A percentile compares a stretch with the other conserved stretches of the same genome.
These are phyloP conservation scores for Xylariaceae sp. DNA, from an alignment of 2,329 filamentous ascomycete genomes.

Conservation along the genomic window DNA sequence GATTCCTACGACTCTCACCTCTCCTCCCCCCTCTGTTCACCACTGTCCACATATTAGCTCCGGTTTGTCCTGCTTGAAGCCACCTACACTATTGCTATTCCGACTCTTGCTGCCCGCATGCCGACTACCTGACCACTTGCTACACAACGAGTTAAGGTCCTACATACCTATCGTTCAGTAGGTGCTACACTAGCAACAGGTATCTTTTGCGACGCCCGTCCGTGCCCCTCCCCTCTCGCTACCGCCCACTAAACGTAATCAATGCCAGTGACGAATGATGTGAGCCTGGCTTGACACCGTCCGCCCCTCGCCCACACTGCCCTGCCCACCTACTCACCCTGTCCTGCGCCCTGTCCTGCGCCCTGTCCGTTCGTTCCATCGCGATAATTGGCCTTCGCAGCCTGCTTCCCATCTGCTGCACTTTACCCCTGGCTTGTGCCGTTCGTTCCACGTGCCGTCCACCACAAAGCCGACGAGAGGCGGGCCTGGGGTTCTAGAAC, in stretches of 20 bases:
- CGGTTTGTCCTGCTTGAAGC: not conserved
- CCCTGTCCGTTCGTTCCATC: conserved; percentile 1
- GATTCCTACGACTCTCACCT: too few relatives aligned
- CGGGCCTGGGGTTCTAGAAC: conserved; percentile 7
- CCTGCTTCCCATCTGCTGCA: conserved; percentile 15
- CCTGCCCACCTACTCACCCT: conserved; percentile 4
- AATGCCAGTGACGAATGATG: not conserved
- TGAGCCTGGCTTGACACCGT: conserved; percentile 12
- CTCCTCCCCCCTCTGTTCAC: too few relatives aligned
- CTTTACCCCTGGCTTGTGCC: conserved; percentile 12
- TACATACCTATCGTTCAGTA: not conserved
- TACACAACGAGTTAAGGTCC: not conserved
- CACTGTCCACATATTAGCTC: too few relatives aligned
- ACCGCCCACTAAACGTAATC: not conserved
- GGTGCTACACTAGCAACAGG: not conserved
- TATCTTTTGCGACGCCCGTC: not conserved
- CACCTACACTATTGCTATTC: conserved; percentile 24
- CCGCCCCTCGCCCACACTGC: conserved; percentile 2
- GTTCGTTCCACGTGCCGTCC: conserved; percentile 17
- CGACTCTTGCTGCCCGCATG: conserved; percentile 21
- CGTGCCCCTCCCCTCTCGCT: conserved; percentile 1
- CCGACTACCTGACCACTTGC: not conserved
- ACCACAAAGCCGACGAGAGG: conserved; percentile 12
- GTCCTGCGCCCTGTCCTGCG: not conserved
- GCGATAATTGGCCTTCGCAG: conserved; percentile 11